Base-by-base conservation (phyloP, 192 early-diverging fungal genomes). In the Linnemannia elongata region DNA sequence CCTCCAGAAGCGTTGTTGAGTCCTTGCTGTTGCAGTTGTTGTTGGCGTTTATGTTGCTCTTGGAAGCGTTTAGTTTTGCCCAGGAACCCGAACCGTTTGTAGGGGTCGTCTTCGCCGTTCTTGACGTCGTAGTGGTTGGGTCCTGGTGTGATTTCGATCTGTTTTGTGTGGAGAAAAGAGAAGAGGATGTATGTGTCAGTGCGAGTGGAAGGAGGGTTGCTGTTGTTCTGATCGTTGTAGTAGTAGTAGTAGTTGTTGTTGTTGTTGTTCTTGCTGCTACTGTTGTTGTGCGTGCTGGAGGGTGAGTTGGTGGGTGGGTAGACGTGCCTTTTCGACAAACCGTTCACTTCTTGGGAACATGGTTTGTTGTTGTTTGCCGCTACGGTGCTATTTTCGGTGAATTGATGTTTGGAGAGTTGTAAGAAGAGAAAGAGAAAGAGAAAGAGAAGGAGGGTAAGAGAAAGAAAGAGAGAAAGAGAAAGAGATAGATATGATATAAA, bases 311-410 rank as follows among this genome's bases (percentile, higher is more conserved):
- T 69, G 12, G 60, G 63, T 77, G 30, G 39, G 24, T 24, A n/a
- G 27, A 75, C 57, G 41, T 73, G 81, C 85, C 85, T 87, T 87
- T 33, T 87, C 85, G 76, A 78, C 85, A 81, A 87, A 87, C 24
- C 85, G 85, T 55, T 87, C 85, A 70, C 85, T 87, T 60, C 85
- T 70, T 6, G 85, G 79, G 77, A 87, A 87, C 85, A 87, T 87
- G 39, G 69, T 30, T 71, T 54, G 39, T 55, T 52, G 30, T 27
- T 63, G 45, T 8, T 0, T 24, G 49, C 13, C 10, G 15, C 35
- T 66, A 30, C 60, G 12, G 60, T 27, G 60, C 27, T n/a, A 30
- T n/a, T 63, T n/a, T 63, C n/a, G 9, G 55, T 77, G 42, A 7
- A 44, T 22, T 5, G 20, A 41, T 33, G 10, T n/a, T 55, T 73